Evolutionary conservation across 2,329 filamentous ascomycete genomes (phyloP).

Genomic region (Fusarium devonianum): DNA sequence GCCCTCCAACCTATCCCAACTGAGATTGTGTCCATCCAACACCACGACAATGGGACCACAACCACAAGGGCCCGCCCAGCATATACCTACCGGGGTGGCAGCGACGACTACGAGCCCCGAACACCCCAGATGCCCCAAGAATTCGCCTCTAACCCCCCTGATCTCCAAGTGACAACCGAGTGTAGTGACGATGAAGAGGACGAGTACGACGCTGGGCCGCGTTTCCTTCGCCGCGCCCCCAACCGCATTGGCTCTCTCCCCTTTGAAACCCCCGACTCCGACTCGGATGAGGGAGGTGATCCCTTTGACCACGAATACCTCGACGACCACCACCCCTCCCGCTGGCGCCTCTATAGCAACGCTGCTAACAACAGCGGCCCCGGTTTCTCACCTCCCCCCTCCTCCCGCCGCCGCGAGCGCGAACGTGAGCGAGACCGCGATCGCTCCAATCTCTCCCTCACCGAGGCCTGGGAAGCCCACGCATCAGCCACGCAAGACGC

Average conservation of each 20-base stretch:
- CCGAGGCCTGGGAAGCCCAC: slow-evolving; percentile 54
- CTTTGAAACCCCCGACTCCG: slow-evolving; percentile 58
- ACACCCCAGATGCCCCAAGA: slow-evolving; percentile 65
- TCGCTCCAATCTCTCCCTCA: slow-evolving; percentile 38
- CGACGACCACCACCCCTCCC: slow-evolving; percentile 37
- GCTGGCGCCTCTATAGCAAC: slow-evolving; percentile 36
- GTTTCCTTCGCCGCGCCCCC: slow-evolving; percentile 51
- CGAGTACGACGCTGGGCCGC: slow-evolving; percentile 36
- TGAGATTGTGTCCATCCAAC: slow-evolving; percentile 59
- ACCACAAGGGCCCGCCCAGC: slow-evolving; percentile 55
- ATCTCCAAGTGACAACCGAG: slow-evolving; percentile 64
- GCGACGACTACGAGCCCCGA: slow-evolving; percentile 55
- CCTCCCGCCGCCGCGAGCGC: slow-evolving; percentile 25
- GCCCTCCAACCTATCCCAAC: slow-evolving; percentile 33
- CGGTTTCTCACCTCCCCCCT: slow-evolving; percentile 21
- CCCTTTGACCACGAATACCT: slow-evolving; percentile 42
- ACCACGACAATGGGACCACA: slow-evolving; percentile 60
- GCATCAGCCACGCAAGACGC: slow-evolving; percentile 64
- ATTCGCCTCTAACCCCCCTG: slow-evolving; percentile 56
- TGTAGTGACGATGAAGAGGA: slow-evolving; percentile 67
- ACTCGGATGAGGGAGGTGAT: slow-evolving; percentile 43
- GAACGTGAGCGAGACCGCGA: slow-evolving; percentile 29
- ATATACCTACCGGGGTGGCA: slow-evolving; percentile 50
- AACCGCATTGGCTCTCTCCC: slow-evolving; percentile 63
- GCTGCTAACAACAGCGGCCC: slow-evolving; percentile 20